A percentile compares a stretch with the other conserved stretches of the same genome.
Conservation (phyloP, 306 rosid species). For the Hippophae tibetana region DNA sequence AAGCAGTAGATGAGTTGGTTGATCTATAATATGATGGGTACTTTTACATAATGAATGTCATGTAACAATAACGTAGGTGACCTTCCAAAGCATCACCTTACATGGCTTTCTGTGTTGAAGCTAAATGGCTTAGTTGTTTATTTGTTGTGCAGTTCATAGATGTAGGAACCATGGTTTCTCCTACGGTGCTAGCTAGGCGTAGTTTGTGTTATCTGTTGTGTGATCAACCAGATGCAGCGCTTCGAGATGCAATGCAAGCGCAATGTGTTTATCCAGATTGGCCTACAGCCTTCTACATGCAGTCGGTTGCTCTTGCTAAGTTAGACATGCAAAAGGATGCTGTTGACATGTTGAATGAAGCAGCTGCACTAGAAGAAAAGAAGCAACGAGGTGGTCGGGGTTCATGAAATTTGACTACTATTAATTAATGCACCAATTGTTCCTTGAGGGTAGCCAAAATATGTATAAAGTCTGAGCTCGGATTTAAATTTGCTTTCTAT, state of each 20-base stretch:
- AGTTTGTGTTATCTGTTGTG: conserved; percentile 84
- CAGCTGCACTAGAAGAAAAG: conserved; percentile 81
- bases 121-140: conserved; percentile 1
- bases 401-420: conserved; percentile 24
- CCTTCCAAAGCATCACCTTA: too few species aligned
- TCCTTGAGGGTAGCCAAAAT: conserved; percentile 46
- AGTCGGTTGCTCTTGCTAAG: conserved; percentile 94
- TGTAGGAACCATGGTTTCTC: conserved; percentile 89
- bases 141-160: conserved; percentile 60
- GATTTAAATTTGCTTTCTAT: conserved; percentile 33
- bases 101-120: too few species aligned
- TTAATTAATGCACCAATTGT: conserved; percentile 14
- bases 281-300: conserved; percentile 97
- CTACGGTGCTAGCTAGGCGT: conserved; percentile 89
- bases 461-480: conserved; percentile 72
- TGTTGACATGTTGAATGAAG: conserved; percentile 91
- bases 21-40: too few species aligned
- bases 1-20: too few species aligned
- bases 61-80: too few species aligned
- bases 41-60: too few species aligned
- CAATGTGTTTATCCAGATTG: conserved; percentile 89
- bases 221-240: conserved; percentile 91
- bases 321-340: conserved; percentile 95
- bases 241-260: conserved; percentile 98
- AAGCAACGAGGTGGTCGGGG: conserved; percentile 71